A percentile compares a stretch with the other conserved stretches of the same genome.
Evolutionary conservation across 2,329 filamentous ascomycete genomes (phyloP).

Genomic region (Cladosporium sp.): DNA sequence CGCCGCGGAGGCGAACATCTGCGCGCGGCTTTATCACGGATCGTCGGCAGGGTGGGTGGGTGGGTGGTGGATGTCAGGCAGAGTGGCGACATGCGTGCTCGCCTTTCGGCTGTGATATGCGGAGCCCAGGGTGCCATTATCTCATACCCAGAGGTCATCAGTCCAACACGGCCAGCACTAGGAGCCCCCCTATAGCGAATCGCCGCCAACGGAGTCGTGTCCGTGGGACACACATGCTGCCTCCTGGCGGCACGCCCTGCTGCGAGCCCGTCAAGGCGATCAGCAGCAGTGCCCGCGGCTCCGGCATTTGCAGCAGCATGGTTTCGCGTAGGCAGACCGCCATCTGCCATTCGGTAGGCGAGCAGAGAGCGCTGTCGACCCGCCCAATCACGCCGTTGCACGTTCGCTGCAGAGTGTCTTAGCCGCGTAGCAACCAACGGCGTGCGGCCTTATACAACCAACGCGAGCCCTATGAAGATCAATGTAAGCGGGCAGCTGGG

Average conservation of each 20-base stretch:
- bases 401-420: slow-evolving; percentile 6
- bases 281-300: not conserved
- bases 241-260: not conserved
- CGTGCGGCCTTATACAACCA: slow-evolving; percentile 5
- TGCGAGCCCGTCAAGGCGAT: not conserved
- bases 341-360: not conserved
- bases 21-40: slow-evolving; percentile 1
- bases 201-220: not conserved
- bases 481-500: not conserved
- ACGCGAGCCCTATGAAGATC: slow-evolving; percentile 1
- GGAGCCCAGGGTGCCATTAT: slow-evolving; percentile 1
- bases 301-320: not conserved
- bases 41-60: not conserved
- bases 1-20: too few species aligned
- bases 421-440: slow-evolving; percentile 9
- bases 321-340: not conserved
- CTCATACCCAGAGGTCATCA: not conserved
- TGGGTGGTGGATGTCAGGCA: not conserved
- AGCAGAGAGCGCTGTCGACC: not conserved
- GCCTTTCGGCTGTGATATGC: not conserved
- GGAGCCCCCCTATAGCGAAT: not conserved
- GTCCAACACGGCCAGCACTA: not conserved
- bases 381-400: not conserved
- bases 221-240: not conserved
- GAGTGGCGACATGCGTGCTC: slow-evolving; percentile 4